These are phyloP conservation scores for Pleurotus sapidus DNA, from an alignment of 768 basidiomycete species.

Conservation along the genomic window DNA sequence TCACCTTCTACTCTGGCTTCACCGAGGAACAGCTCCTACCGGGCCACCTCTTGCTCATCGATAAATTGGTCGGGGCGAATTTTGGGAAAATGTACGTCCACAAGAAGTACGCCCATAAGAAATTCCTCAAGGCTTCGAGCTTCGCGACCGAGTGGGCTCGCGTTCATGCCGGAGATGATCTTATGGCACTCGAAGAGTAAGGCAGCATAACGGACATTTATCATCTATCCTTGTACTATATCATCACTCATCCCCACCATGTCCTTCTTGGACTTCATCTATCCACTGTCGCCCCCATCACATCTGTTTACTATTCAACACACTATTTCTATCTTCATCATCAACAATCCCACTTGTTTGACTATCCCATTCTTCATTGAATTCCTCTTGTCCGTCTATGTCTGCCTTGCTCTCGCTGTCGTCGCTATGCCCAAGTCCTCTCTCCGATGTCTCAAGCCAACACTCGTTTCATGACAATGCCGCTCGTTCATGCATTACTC, in stretches of 20 bases:
- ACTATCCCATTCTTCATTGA: not conserved
- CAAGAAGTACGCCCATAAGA: conserved; percentile 97
- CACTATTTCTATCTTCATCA: conserved; percentile 1
- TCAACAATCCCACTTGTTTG: conserved; percentile 4
- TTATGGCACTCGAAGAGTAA: conserved; percentile 46
- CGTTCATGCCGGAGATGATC: conserved; percentile 40
- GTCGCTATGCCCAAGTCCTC: conserved; percentile 9
- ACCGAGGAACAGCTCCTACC: conserved; percentile 84
- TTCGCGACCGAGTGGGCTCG: conserved; percentile 79
- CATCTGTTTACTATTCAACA: conserved; percentile 3
- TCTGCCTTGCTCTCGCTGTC: conserved; percentile 9
- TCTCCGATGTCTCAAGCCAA: not conserved
- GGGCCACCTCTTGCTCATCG: conserved; percentile 79
- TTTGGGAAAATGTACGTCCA: conserved; percentile 87
- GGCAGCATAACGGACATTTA: conserved; percentile 7
- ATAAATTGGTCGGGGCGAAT: conserved; percentile 75
- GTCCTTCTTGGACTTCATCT: conserved; percentile 4
- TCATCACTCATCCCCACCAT: not conserved
- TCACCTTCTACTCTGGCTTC: conserved; percentile 90
- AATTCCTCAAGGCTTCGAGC: conserved; percentile 89
- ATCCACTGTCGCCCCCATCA: conserved; percentile 5
- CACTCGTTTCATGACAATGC: conserved; percentile 5
- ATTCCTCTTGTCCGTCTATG: conserved; percentile 8
- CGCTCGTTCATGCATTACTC: not conserved
- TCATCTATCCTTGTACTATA: conserved; percentile 4